Base-by-base conservation (phyloP, 495 filamentous ascomycete genomes). In the Aspergillus haitiensis region DNA sequence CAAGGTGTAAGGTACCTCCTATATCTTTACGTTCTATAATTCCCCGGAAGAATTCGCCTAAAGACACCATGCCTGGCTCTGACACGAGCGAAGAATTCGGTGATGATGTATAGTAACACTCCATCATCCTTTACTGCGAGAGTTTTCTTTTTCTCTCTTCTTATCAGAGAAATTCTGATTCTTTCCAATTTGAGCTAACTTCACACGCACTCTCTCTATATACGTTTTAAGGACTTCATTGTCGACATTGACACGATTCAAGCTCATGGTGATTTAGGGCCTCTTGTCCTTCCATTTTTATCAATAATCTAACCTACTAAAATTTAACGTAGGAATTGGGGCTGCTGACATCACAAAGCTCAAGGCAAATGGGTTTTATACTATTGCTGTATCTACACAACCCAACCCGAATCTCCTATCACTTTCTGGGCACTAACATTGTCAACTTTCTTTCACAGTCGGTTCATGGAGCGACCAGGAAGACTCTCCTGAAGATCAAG, bases 171-270 rank as follows among this genome's bases (percentile, higher is more conserved):
- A 21, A 11, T 31, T 35, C 21, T 52, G 37, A 9, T 45, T 35
- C 33, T 46, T 59, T 9, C 15, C 33, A 13, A n/a, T 47, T 57
- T 35, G 53, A 31, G 58, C 46, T 18, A 54, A 32, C 12, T 21
- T 16, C 5, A 21, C 34, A 56, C 8, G 47, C 40, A 27, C 15
- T 27, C 8, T 56, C 6, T 45, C 6, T 53, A n/a, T 32, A 33
- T 56, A 18, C 15, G 5, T 0, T 21, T 33, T 39, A 50, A 82
- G 78, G 69, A 67, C 51, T 84, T 84, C 70, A 89, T 92, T 65
- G 75, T 91, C 35, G 88, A 92, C 58, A 88, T 92, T 60, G 89
- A 92, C 61, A 76, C 74, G 45, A 84, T 92, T 49, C 88, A 92
- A 72, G 78, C 84, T 27, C 88, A 91, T 68, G 89, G 87, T 85